Percentiles rank a stretch among this genome's conserved stretches.
Evolutionary conservation across 192 early-diverging fungal species (phyloP).

Genomic region (Gonapodya prolifera): DNA sequence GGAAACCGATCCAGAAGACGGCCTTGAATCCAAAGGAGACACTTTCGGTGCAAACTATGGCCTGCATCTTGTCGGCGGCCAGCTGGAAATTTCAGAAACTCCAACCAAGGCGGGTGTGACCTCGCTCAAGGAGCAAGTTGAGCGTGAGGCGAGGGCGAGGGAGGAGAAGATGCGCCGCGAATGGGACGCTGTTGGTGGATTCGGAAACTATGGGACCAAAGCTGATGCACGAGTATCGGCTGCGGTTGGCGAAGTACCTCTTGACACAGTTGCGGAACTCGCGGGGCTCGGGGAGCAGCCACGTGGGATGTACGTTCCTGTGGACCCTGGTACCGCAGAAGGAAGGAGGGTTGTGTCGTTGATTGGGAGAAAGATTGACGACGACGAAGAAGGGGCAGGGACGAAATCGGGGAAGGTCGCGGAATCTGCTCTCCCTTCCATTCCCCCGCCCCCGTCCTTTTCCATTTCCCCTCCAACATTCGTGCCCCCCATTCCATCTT

Average conservation of each 20-base stretch:
- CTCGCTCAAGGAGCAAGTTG: background rate
- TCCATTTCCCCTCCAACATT: background rate
- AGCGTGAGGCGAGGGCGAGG: background rate
- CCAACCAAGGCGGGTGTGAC: background rate
- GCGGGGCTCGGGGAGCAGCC: background rate
- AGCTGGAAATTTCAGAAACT: background rate
- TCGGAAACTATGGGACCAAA: background rate
- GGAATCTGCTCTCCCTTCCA: background rate
- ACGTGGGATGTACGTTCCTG: background rate
- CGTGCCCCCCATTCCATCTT: background rate
- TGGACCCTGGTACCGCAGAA: background rate
- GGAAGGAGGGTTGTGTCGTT: background rate
- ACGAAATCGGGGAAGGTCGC: background rate
- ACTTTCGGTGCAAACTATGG: background rate
- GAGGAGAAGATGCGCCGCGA: background rate
- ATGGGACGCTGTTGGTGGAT: background rate
- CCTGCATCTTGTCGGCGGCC: background rate
- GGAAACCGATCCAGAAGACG: background rate
- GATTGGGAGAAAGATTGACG: background rate
- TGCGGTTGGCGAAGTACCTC: background rate
- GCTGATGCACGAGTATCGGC: background rate
- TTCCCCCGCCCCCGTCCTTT: background rate
- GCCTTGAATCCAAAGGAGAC: background rate
- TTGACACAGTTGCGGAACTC: background rate
- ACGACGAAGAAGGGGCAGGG: background rate